These are phyloP conservation scores for Fusarium sp. DNA, from an alignment of 2,329 filamentous ascomycete genomes.

Conservation along the genomic window DNA sequence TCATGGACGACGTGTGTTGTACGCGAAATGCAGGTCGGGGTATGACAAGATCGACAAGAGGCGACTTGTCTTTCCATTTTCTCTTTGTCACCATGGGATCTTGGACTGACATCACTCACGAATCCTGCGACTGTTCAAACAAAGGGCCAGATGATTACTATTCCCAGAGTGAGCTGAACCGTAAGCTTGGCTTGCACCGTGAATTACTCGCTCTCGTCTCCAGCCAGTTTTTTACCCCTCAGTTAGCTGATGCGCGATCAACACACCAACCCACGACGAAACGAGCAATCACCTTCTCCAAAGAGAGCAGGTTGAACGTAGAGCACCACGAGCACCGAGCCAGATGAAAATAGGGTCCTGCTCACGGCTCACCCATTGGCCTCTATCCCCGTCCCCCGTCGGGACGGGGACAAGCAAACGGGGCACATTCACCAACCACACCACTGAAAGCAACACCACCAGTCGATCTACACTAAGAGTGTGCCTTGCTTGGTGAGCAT, in stretches of 20 bases:
- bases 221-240: conserved; percentile 26
- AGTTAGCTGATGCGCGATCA: conserved; percentile 20
- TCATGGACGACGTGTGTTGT: conserved; percentile 15
- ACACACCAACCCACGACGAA: conserved; percentile 26
- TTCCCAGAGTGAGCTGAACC: background rate
- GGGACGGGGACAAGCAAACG: background rate
- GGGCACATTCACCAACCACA: conserved; percentile 33
- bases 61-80: background rate
- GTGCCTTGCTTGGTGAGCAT: conserved; percentile 22
- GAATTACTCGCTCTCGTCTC: conserved; percentile 4
- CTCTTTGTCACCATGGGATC: background rate
- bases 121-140: background rate
- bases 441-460: background rate
- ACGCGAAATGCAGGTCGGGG: conserved; percentile 7
- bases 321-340: background rate
- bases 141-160: conserved; percentile 1
- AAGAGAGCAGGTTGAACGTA: conserved; percentile 11
- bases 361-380: conserved; percentile 13
- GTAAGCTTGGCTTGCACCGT: background rate
- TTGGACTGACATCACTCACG: conserved; percentile 26
- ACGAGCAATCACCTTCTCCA: conserved; percentile 9
- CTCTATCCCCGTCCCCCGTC: conserved; percentile 5
- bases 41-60: conserved; percentile 27
- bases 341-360: conserved; percentile 20
- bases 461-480: conserved; percentile 25